Evolutionary conservation across 768 basidiomycete genomes (phyloP).

Genomic region (Russula olivacea): DNA sequence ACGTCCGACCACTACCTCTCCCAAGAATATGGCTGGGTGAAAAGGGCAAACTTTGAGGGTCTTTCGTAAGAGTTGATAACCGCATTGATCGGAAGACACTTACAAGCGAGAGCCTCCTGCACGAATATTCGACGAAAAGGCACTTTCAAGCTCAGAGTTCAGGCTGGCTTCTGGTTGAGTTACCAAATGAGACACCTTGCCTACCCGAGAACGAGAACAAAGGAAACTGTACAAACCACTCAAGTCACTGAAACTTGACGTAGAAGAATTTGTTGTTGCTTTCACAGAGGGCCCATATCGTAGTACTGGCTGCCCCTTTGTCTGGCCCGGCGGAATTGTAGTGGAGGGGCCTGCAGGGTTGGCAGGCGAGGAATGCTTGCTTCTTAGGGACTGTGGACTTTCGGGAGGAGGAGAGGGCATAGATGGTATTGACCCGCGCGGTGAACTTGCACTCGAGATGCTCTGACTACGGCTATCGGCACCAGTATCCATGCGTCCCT

Average conservation of each 20-base stretch:
- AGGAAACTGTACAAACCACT: conserved; percentile 51
- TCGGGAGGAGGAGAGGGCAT: conserved; percentile 68
- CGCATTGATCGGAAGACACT: conserved; percentile 32
- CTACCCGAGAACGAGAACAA: background rate
- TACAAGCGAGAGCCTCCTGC: conserved; percentile 64
- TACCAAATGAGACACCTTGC: background rate
- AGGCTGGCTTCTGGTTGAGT: conserved; percentile 54
- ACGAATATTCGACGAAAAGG: conserved; percentile 67
- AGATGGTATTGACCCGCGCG: conserved; percentile 72
- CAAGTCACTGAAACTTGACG: conserved; percentile 81
- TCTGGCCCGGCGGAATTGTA: conserved; percentile 8
- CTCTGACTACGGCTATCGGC: conserved; percentile 49
- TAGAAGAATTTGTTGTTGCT: conserved; percentile 48
- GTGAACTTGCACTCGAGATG: conserved; percentile 67
- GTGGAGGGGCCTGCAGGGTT: conserved; percentile 9
- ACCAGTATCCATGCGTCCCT: conserved; percentile 38
- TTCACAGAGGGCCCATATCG: conserved; percentile 43
- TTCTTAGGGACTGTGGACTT: conserved; percentile 37
- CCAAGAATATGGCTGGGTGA: conserved; percentile 25
- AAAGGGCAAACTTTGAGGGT: conserved; percentile 23
- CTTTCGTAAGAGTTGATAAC: background rate
- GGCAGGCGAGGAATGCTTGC: conserved; percentile 18
- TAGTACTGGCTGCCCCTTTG: conserved; percentile 17
- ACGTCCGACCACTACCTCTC: conserved; percentile 14
- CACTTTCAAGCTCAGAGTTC: conserved; percentile 74